Conservation (phyloP, 345 rosid species). For the Hirschfeldia incana region DNA sequence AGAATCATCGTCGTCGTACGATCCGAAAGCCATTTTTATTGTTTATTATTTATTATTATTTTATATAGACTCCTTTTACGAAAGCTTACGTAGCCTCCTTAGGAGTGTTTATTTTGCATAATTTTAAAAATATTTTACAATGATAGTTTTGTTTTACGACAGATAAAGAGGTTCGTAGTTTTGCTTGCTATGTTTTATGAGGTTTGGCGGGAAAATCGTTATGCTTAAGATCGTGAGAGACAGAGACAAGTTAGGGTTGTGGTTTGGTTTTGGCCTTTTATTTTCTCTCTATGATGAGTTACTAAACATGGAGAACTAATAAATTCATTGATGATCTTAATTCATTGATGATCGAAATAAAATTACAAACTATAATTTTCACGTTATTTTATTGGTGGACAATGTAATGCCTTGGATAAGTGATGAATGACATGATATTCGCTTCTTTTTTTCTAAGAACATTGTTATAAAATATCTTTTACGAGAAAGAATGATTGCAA, state of each 20-base stretch:
- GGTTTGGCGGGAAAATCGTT: constrained; percentile 35
- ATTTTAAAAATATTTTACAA: constrained; percentile 15
- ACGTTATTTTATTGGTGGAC: neutral
- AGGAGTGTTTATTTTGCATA: constrained; percentile 24
- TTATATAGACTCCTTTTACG: constrained; percentile 11
- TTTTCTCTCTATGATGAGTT: neutral
- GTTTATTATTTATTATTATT: neutral
- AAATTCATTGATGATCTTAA: neutral
- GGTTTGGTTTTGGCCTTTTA: constrained; percentile 1
- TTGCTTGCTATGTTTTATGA: constrained; percentile 15
- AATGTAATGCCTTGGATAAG: too few relatives aligned
- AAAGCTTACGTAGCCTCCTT: constrained; percentile 40
- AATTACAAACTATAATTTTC: neutral
- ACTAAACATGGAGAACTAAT: constrained; percentile 25
- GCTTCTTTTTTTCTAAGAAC: too few relatives aligned
- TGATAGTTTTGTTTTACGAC: constrained; percentile 19
- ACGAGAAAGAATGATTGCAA: neutral
- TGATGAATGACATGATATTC: too few relatives aligned
- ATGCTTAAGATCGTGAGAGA: neutral
- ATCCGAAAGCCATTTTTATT: constrained; percentile 17
- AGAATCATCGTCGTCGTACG: constrained; percentile 20
- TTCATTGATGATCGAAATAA: neutral
- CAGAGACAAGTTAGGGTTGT: constrained; percentile 21
- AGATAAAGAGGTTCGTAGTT: constrained; percentile 23
- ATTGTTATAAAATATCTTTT: too few relatives aligned